Evolutionary conservation across 1,139 yeast genomes (phyloP).

Genomic region (Pichia sp.): DNA sequence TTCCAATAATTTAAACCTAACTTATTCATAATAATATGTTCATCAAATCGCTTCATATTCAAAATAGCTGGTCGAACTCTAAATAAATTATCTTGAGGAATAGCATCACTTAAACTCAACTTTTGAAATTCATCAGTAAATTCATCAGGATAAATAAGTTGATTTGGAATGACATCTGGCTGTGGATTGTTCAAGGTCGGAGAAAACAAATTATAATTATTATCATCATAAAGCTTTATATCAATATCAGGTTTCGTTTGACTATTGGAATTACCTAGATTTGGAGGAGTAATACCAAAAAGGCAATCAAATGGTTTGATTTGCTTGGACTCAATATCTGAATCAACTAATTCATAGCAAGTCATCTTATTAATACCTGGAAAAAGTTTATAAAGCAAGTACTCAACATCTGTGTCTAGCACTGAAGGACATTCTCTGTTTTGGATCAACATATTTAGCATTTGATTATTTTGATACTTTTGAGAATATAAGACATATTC

Average conservation of each 20-base stretch:
- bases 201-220: constrained; percentile 27
- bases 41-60: constrained; percentile 30
- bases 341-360: constrained; percentile 23
- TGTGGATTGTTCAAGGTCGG: constrained; percentile 22
- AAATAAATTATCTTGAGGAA: constrained; percentile 25
- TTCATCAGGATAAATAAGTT: constrained; percentile 5
- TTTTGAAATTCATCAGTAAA: constrained; percentile 10
- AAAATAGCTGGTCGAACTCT: constrained; percentile 31
- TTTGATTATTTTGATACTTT: constrained; percentile 8
- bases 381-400: constrained; percentile 20
- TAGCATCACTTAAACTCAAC: constrained; percentile 1
- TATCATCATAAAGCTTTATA: constrained; percentile 23
- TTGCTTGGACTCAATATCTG: constrained; percentile 8
- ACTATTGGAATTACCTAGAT: not conserved
- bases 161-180: constrained; percentile 7
- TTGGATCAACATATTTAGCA: constrained; percentile 11
- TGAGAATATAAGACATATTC: constrained; percentile 27
- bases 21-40: constrained; percentile 31
- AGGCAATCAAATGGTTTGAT: constrained; percentile 24
- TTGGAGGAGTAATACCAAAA: constrained; percentile 13
- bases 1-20: constrained; percentile 47
- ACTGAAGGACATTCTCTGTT: constrained; percentile 23
- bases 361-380: constrained; percentile 25
- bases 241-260: constrained; percentile 13
- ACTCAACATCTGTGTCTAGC: constrained; percentile 22